Base-by-base conservation (phyloP, 805 yeast species). In the Suhomyces sp. region DNA sequence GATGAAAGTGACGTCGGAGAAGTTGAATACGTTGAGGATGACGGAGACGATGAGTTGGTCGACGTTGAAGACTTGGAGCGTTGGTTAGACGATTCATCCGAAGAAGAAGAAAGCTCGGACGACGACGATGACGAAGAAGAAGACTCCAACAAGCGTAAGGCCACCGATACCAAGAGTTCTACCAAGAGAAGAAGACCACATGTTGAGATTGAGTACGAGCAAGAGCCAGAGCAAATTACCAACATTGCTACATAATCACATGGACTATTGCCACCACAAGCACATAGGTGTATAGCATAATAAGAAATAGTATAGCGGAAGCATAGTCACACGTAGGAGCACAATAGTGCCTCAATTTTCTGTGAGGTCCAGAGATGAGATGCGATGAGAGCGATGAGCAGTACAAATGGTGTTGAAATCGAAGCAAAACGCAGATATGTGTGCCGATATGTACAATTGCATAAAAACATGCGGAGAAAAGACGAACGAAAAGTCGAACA, bases 61-160 rank as follows among this genome's bases (percentile, higher is more conserved):
- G 97, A 94, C 65, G 82, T 93, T 75, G 97, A 92, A 73, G 97
- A 93, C 61, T 75, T 92, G 58, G 94, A 92, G 70, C 85, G 83
- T 69, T 93, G 97, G 97, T 75, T 87, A 49, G 89, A 73, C 45
- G 73, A 68, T 51, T 66, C 72, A 3, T 50, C 77, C 40, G 84
- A 72, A 5, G 71, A 65, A 40, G 65, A 57, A 44, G 67, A 58
- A 17, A 72, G 54, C 63, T 75, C 53, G 55, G 65, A 59, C 9
- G 66, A 60, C 8, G 67, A 63, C 22, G 69, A 67, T 48, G 76
- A 67, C 29, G 80, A 71, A 13, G 64, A 58, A 15, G 68, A 63
- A 25, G 66, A 65, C 10, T 72, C 56, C 25, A 46, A 55, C 49
- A 65, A 64, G 57, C 62, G 65, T 45, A 60, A 58, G 49, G 45